Evolutionary conservation across 805 yeast genomes (phyloP), one percentile per base, ranked within the genome.

Genomic region (Hanseniaspora nectarophila): DNA sequence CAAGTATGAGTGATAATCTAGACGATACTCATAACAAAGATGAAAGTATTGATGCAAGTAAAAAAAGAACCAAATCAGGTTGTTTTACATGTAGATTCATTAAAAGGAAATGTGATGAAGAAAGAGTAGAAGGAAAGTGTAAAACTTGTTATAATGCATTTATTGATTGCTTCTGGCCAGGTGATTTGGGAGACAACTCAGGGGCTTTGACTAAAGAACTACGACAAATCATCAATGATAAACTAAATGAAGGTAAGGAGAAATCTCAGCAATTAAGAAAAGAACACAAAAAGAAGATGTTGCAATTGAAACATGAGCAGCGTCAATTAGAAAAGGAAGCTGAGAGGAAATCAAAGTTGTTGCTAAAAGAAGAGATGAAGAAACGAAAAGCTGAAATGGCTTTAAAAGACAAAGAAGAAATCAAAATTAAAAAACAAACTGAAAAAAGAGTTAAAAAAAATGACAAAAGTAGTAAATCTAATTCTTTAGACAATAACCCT

Each of bases 101-200:
- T 28, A 55, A 57, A 47, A 55, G 56, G 50, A 57, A 58, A 32
- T 58, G 61, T 45, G 59, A 58, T 54, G 61, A 58, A 33, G 37
- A n/a, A 7, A 57, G 42, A 21, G 57, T 59, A 4, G 53, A 42
- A 24, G 46, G 46, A 2, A 54, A 52, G 21, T 58, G 61, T 42
- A 54, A 51, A 13, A 40, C 53, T 5, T 58, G 61, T 34, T 44
- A 51, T 5, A 55, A 39, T 24, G 53, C 55, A 29, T 46, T 47
- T 38, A 39, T 51, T 15, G 58, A 55, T 13, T 58, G 61, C 45
- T 51, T 58, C 6, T 58, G 60, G 59, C 61, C 61, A 6, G 50
- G 54, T 24, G 32, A 33, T 13, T 20, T 40, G n/a, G 53, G 53
- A 7, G 51, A 40, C 18, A 51, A 54, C 8, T 33, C 47, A 13